Evolutionary conservation across 2,329 filamentous ascomycete genomes (phyloP), one percentile per base, ranked within the genome.

Genomic region (Paecilomyces sp.): DNA sequence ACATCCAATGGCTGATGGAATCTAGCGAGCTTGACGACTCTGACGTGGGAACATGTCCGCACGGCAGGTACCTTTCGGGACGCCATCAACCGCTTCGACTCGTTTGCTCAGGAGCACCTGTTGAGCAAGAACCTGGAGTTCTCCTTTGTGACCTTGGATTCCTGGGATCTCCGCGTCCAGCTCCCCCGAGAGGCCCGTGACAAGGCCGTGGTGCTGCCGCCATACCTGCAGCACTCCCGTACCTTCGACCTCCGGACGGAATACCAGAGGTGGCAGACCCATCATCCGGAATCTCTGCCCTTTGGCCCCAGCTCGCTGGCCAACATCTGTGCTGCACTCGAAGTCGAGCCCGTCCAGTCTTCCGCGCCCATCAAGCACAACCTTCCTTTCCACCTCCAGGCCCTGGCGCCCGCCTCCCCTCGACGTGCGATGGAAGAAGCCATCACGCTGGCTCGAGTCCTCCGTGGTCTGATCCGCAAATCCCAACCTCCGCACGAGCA

Each of bases 301-400:
- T 99, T 97, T 72, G 94, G 93, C 18, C 93, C 94, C 56, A 96
- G 91, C 61, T 95, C 94, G 75, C 84, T 99, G 65, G 89, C 92
- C 68, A 97, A 97, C 78, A 99, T 99, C 75, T 99, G 94, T 80
- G 94, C 94, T 64, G 94, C 94, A 58, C 87, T 99, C 58, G 94
- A 99, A 79, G 94, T 99, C 55, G 94, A 99, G 78, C 92, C 95
- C 59, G 92, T 99, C 41, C 92, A 97, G 78, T 93, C 92, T 11
- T 97, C 92, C 71, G 93, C 94, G 59, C 94, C 94, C 53, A 97
- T 99, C 79, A 99, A 97, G 79, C 94, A 97, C 76, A 97, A 97
- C 74, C 84, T 99, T 47, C 94, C 94, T 11, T 99, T 99, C 80
- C 94, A 99, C 74, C 83, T 99, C 63, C 94, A 99, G 80, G 93